Conservation (phyloP, 345 rosid genomes). For the sweet orange (Citrus sinensis) region DNA sequence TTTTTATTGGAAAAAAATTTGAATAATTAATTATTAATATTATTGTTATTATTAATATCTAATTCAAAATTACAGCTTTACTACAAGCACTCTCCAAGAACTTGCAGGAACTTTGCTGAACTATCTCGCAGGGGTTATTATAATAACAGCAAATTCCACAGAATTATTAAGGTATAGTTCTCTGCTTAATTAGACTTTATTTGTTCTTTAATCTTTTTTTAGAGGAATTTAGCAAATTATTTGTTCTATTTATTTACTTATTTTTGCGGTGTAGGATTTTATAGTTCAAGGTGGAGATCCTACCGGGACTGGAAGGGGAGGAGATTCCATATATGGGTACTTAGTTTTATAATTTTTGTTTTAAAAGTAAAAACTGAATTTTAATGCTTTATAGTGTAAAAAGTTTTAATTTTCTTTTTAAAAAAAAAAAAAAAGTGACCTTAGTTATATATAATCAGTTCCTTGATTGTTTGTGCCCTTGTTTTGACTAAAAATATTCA, state of each 20-base stretch:
- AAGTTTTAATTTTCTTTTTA: not conserved
- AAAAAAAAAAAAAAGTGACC: too few species aligned
- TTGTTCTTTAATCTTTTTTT: not conserved
- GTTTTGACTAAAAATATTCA: not conserved
- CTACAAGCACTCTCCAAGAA: conserved; percentile 85
- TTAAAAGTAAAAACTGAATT: not conserved
- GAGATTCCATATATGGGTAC: conserved; percentile 91
- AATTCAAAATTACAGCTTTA: conserved; percentile 51
- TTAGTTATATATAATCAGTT: not conserved
- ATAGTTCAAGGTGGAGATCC: conserved; percentile 99
- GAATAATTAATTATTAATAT: not conserved
- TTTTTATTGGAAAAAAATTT: not conserved
- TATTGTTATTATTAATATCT: not conserved
- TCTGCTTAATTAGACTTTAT: not conserved
- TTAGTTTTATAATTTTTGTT: not conserved
- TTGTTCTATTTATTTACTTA: not conserved
- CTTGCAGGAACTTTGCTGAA: conserved; percentile 91
- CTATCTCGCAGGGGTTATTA: conserved; percentile 87
- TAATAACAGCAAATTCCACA: conserved; percentile 75
- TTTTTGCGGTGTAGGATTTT: conserved; percentile 59
- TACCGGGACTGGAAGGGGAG: conserved; percentile 95
- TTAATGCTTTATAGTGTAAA: not conserved
- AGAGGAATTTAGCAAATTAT: not conserved
- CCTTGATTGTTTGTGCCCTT: not conserved
- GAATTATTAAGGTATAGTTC: conserved; percentile 72